Conservation (phyloP, 1,139 yeast species). For the Saccharomycopsis hybrid region DNA sequence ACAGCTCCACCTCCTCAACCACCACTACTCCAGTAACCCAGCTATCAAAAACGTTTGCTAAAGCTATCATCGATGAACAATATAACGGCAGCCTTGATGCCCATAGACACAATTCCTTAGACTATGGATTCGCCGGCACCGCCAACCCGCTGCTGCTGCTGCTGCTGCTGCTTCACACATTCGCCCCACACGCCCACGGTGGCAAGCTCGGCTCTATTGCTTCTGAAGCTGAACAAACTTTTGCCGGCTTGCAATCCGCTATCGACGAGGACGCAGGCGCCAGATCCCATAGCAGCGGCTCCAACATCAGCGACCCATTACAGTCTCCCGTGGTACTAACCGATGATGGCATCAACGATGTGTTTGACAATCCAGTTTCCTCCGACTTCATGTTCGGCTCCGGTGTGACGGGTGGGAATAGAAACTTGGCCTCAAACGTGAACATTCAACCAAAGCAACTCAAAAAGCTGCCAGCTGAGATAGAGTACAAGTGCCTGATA, state of each 20-base stretch:
- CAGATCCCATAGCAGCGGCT: not conserved
- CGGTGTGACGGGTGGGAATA: too few relatives aligned
- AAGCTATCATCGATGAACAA: conserved; percentile 1
- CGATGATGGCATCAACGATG: conserved; percentile 3
- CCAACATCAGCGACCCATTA: conserved; percentile 8
- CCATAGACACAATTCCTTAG: not conserved
- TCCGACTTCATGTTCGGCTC: too few relatives aligned
- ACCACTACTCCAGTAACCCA: conserved; percentile 15
- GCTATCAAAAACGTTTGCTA: conserved; percentile 13
- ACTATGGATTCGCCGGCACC: not conserved
- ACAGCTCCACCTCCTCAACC: not conserved
- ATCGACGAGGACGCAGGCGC: not conserved
- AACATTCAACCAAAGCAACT: too few relatives aligned
- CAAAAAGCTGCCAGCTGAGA: too few relatives aligned
- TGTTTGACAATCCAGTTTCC: not conserved
- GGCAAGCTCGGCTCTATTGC: not conserved
- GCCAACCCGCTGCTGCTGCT: not conserved
- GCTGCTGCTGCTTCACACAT: too few relatives aligned
- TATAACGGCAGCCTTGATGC: too few relatives aligned
- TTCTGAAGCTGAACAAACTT: conserved; percentile 10
- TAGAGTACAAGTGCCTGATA: too few relatives aligned
- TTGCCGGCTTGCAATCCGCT: conserved; percentile 7
- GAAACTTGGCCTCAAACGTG: too few relatives aligned
- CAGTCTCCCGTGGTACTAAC: conserved; percentile 17
- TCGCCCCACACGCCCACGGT: not conserved